Evolutionary conservation across 495 filamentous ascomycete species (phyloP), one percentile per base, ranked within the genome.

Genomic region (Aspergillus sclerotioniger): DNA sequence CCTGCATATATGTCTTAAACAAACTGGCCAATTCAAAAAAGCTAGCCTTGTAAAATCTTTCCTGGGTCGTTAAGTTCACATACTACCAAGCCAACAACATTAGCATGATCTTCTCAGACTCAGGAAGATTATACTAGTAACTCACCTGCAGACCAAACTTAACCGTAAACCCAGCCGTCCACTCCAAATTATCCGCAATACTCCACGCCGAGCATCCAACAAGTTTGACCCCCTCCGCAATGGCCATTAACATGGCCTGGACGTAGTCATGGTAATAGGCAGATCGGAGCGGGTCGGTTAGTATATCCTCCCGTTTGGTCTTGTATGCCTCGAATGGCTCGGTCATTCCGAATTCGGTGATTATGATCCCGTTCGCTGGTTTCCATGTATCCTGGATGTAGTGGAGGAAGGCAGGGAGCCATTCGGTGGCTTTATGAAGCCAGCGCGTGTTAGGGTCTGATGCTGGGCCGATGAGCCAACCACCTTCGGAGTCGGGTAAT

Each of bases 21-120:
- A 52, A 20, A 16, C 16, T 52, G 7, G 49, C 49, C 31, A 52
- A 20, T 37, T 52, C 49, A 20, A 52, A 52, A 13, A 52, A 52
- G 31, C 29, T 52, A 33, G 49, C 49, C 8, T 52, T 52, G 16
- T 52, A 52, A 28, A 9, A 52, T 13, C 49, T 29, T 28, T 52
- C 49, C 13, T 52, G 49, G 1, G 49, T 52, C 5, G 31, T 52
- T 5, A 52, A 29, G 49, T 52, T 52, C 15, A 52, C 49, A 20
- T 52, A 52, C 49, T 52, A 19, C 33, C 6, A 19, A 15, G 20
- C 29, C 12, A 37, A 3, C 33, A 35, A 35, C 33, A 35, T 52
- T 39, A 37, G 29, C 29, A 52, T 19, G 1, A 17, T 5, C 19
- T 29, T 37, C 20, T 17, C 4, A 1, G 1, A 31, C 46, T n/a